Evolutionary conservation across 1,284 basidiomycete genomes (phyloP), one percentile per base, ranked within the genome.

Genomic region (Afroboletus lepidellus): DNA sequence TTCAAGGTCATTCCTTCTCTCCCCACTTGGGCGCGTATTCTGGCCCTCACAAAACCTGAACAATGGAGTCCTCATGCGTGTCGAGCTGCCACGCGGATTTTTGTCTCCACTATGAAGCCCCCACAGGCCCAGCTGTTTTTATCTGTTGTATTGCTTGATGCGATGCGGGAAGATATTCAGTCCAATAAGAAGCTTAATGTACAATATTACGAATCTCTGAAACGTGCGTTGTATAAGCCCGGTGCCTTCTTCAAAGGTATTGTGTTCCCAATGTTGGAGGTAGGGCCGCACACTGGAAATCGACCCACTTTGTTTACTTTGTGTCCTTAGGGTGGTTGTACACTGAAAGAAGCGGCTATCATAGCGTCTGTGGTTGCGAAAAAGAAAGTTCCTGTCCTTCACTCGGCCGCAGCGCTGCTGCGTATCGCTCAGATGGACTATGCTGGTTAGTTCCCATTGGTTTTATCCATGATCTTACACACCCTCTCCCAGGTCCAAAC

Each of bases 181-280:
- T 82, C 85, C 71, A 90, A 83, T 70, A 88, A 91, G 59, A 98
- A 95, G 67, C 77, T 98, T 44, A 90, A 92, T 64, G 90, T 94
- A 24, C 97, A 99, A 58, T 91, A 94, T 58, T 99, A 97, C 65
- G 92, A 96, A 67, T 87, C 89, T 23, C 72, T 99, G 61, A 96
- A 94, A 69, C 88, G 94, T 61, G 83, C 92, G 11, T 73, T 99
- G 54, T 99, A 96, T 73, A 99, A 99, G 72, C 97, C 97, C 5
- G 91, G 91, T 1, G 95, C 97, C 1, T 98, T 98, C 70, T 99
- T 99, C 80, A 99, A 99, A 72, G 97, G 96, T 5, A 87, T 99
- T 54, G 80, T 99, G 33, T 99, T 99, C 71, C 97, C 97, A 1
- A 78, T 99, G 63, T 83, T 96, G 59, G 94, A 97, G 66, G 93